Percentiles rank a stretch among this genome's conserved stretches.
These are phyloP conservation scores for Proliferodiscus dingleyae DNA, from an alignment of 2,329 filamentous ascomycete genomes.

Conservation along the genomic window DNA sequence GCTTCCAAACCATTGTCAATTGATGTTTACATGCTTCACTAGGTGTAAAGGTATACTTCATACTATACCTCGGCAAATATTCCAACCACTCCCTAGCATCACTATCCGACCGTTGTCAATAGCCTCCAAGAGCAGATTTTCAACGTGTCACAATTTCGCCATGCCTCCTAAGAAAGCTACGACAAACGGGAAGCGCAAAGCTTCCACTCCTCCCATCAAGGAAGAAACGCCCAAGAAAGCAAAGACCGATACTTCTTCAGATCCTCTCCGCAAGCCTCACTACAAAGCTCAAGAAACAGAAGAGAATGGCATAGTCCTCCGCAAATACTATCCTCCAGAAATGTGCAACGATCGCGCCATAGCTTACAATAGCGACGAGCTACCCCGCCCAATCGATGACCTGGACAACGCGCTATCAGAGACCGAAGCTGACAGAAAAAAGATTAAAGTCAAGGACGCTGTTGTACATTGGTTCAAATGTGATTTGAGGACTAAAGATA, in stretches of 20 bases:
- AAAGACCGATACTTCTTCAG: slow-evolving; percentile 17
- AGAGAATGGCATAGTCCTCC: slow-evolving; percentile 59
- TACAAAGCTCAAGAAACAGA: slow-evolving; percentile 35
- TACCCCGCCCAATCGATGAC: slow-evolving; percentile 69
- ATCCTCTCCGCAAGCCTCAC: slow-evolving; percentile 24
- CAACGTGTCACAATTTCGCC: slow-evolving; percentile 4
- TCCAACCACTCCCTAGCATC: no score
- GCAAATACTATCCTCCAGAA: slow-evolving; percentile 77
- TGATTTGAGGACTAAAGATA: slow-evolving; percentile 71
- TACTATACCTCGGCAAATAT: no score
- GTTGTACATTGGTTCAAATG: slow-evolving; percentile 91
- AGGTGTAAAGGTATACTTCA: neutral
- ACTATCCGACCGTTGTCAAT: neutral
- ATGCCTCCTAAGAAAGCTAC: slow-evolving; percentile 22
- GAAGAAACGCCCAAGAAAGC: slow-evolving; percentile 19
- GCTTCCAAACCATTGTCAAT: neutral
- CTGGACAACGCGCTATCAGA: slow-evolving; percentile 57
- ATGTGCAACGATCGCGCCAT: slow-evolving; percentile 76
- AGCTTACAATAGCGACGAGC: slow-evolving; percentile 65
- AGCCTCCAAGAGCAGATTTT: neutral
- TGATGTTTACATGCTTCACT: neutral
- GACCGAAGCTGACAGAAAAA: slow-evolving; percentile 50
- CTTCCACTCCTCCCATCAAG: slow-evolving; percentile 8
- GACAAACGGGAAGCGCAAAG: slow-evolving; percentile 24
- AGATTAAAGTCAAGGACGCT: slow-evolving; percentile 50